phyloP scores from a whole-genome alignment of 2,329 filamentous ascomycete species.

The Orbilia blumenaviensis region DNA sequence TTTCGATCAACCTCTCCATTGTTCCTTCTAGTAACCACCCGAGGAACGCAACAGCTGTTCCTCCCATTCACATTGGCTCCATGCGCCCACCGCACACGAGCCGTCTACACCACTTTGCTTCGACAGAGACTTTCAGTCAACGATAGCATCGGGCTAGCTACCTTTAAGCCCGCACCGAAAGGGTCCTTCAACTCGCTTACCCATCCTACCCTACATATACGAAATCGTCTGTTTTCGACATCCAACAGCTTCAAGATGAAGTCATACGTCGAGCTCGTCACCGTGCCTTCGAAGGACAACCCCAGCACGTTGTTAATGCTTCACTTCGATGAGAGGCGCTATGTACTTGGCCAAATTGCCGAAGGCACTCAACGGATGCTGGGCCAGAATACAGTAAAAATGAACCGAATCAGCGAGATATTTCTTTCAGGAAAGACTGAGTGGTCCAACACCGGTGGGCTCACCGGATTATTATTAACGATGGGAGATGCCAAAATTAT shows the following conservation, averaged over 20 bases:
- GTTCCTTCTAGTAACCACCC: not conserved
- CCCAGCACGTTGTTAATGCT: slow-evolving; percentile 79
- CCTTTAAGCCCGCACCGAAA: not conserved
- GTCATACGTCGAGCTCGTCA: slow-evolving; percentile 76
- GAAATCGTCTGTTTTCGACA: slow-evolving; percentile 48
- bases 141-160: slow-evolving; percentile 4
- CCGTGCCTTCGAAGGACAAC: slow-evolving; percentile 87
- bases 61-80: slow-evolving; percentile 53
- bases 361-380: slow-evolving; percentile 86
- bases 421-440: slow-evolving; percentile 81
- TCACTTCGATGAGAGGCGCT: slow-evolving; percentile 81
- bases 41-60: slow-evolving; percentile 50
- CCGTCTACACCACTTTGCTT: slow-evolving; percentile 26
- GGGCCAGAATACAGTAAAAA: slow-evolving; percentile 71
- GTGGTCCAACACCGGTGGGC: slow-evolving; percentile 80
- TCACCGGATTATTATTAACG: slow-evolving; percentile 85
- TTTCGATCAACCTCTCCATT: slow-evolving; percentile 1
- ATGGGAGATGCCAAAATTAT: slow-evolving; percentile 72
- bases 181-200: not conserved
- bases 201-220: not conserved
- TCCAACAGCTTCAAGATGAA: slow-evolving; percentile 68
- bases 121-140: slow-evolving; percentile 11
- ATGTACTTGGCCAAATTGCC: slow-evolving; percentile 81
- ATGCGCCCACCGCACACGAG: slow-evolving; percentile 49
- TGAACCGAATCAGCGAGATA: slow-evolving; percentile 76